Evolutionary conservation across 148 eudicot genomes (phyloP), one percentile per base, ranked within the genome.

Genomic region (Arctostaphylos glauca): DNA sequence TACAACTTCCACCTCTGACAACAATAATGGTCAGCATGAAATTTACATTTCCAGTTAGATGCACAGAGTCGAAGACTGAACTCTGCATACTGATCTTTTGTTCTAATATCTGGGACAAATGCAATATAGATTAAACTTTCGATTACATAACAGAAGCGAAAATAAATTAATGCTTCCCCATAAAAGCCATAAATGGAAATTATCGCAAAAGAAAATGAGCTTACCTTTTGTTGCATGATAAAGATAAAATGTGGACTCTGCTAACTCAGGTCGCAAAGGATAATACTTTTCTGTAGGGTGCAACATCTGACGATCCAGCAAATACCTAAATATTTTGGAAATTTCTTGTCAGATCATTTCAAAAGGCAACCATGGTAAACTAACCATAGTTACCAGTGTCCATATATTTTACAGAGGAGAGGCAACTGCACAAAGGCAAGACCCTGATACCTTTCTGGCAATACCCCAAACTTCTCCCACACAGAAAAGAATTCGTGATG

Each of bases 281-380:
- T 96, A 96, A 88, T 96, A 96, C 74, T 92, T 96, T 81, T 96
- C 99, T 44, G 99, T 96, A 59, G 99, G 99, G 86, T 96, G 99
- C 87, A 96, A 81, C 87, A 91, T 88, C 86, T 90, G 98, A 88
- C 88, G 95, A 88, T 96, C 99, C 85, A 96, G 91, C 86, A 96
- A 85, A 83, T 96, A 96, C 91, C 99, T 94, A 68, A 59, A 81
- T 46, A 53, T 80, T 64, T 79, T 38, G 2, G 79, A 73, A 53
- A 12, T 50, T 79, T 60, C 16, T 75, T 31, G 76, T 84, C 50
- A 68, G 19, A 78, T 68, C 48, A 15, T 59, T 64, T 4, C 52
- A 13, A 52, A 76, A 84, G 23, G 79, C 52, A 80, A 74, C 52
- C 38, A 16, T 18, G 3, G 43, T 46, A 38, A 78, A 53, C 25